Base-by-base conservation (phyloP, 1,284 basidiomycete species). In the Omphalotus olearius region DNA sequence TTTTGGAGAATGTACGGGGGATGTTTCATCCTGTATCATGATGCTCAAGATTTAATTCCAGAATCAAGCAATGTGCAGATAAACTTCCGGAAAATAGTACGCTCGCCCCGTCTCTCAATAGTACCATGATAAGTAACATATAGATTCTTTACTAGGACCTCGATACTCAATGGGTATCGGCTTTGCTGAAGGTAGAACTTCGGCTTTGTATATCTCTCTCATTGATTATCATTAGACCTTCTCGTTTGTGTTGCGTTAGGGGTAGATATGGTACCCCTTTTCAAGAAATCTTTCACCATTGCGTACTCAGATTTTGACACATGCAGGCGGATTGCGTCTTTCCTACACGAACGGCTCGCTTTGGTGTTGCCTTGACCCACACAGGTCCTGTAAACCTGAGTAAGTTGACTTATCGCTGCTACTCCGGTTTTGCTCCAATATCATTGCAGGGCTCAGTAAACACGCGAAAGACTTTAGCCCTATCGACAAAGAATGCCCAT, bases 101-200 rank as follows among this genome's bases (percentile, higher is more conserved):
- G 87, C 72, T 4, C 17, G 9, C 25, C 44, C 51, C 30, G 16
- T 36, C 47, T 13, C 35, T 25, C 26, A 33, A 18, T 18, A 48
- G 26, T 36, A 42, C 26, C 39, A 23, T 53, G 5, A 23, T 52
- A 49, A 59, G 3, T 33, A 13, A 33, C 48, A 45, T 43, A 33
- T 43, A 42, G 42, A 47, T 47, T n/a, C n/a, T 50, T 25, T 51
- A 57, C 20, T 56, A 91, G 84, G 85, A 53, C 90, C 91, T 11
- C 76, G 90, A 56, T 93, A 92, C 70, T 83, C 85, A 4, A 93
- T 93, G 91, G 91, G 91, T 0, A 79, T 93, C 40, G 91, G 91
- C 2, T 93, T 91, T 66, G 88, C 90, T 16, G 91, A 93, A 80
- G 90, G 89, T 87, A 57, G 47, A 41, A 33, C 6, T 26, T 18